Evolutionary conservation across 2,329 filamentous ascomycete genomes (phyloP).

Genomic region (Colletotrichum orchidophilum): DNA sequence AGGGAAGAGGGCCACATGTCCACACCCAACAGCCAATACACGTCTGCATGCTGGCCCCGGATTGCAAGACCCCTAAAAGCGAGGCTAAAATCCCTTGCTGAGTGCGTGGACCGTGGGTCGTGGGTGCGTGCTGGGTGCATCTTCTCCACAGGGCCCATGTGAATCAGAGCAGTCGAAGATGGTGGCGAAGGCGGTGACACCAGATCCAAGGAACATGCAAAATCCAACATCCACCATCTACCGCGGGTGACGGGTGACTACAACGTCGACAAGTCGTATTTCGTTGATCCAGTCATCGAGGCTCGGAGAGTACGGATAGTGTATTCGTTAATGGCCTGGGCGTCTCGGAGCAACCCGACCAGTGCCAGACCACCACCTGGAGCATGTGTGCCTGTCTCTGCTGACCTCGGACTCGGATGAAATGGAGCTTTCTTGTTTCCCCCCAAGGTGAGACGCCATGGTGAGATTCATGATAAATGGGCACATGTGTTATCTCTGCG

Average conservation of each 20-base stretch:
- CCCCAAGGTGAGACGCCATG: not conserved
- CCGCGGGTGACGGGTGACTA: not conserved
- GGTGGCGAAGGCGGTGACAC: not conserved
- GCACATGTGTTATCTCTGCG: not conserved
- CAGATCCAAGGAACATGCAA: not conserved
- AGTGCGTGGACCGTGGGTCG: not conserved
- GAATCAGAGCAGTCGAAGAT: not conserved
- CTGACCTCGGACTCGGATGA: not conserved
- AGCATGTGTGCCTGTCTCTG: not conserved
- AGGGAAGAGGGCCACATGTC: not conserved
- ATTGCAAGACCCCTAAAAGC: constrained; percentile 18
- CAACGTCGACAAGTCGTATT: not conserved
- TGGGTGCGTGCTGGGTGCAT: not conserved
- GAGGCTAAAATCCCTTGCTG: constrained; percentile 11
- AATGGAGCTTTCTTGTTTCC: not conserved
- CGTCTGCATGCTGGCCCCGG: not conserved
- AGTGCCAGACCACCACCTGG: not conserved
- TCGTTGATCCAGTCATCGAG: not conserved
- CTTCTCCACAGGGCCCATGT: not conserved
- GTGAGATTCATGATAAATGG: not conserved
- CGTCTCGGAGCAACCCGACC: not conserved
- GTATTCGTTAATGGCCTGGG: not conserved
- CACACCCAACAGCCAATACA: not conserved
- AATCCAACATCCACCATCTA: not conserved
- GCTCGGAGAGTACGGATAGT: not conserved